phyloP scores from a whole-genome alignment of 768 basidiomycete species.

The Collybiopsis luxurians region DNA sequence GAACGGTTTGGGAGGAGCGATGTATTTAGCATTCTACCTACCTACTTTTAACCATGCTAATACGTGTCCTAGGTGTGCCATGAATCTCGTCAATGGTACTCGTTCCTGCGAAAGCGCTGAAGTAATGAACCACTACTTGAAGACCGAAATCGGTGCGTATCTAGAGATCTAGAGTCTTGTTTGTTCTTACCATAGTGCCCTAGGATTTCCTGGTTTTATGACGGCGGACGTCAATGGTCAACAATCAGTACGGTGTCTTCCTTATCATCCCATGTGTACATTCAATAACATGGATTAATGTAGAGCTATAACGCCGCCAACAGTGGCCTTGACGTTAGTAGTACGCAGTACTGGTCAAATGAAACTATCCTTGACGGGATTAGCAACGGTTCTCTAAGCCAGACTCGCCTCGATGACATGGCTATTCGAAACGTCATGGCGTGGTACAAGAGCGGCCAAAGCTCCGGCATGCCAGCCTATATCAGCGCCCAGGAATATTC shows the following conservation, averaged over 20 bases:
- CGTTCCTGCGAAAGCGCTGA: constrained; percentile 42
- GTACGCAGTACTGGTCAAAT: constrained; percentile 12
- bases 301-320: constrained; percentile 31
- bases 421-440: constrained; percentile 33
- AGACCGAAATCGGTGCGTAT: constrained; percentile 35
- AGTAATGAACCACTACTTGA: constrained; percentile 37
- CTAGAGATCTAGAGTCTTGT: constrained; percentile 32
- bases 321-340: constrained; percentile 39
- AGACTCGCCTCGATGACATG: background rate
- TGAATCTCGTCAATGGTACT: constrained; percentile 29
- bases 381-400: constrained; percentile 14
- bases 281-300: too few relatives aligned
- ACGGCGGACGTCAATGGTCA: constrained; percentile 31
- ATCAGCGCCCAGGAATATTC: too few relatives aligned
- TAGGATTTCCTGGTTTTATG: background rate
- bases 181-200: background rate
- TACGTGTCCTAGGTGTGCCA: background rate
- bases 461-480: too few relatives aligned
- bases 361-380: constrained; percentile 50
- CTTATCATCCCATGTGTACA: background rate
- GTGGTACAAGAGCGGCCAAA: too few relatives aligned
- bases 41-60: background rate
- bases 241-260: constrained; percentile 33
- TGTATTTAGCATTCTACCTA: constrained; percentile 23
- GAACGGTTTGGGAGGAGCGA: constrained; percentile 24